Evolutionary conservation across 345 rosid species (phyloP), one percentile per base, ranked within the genome.

Genomic region (Passiflora organensis): DNA sequence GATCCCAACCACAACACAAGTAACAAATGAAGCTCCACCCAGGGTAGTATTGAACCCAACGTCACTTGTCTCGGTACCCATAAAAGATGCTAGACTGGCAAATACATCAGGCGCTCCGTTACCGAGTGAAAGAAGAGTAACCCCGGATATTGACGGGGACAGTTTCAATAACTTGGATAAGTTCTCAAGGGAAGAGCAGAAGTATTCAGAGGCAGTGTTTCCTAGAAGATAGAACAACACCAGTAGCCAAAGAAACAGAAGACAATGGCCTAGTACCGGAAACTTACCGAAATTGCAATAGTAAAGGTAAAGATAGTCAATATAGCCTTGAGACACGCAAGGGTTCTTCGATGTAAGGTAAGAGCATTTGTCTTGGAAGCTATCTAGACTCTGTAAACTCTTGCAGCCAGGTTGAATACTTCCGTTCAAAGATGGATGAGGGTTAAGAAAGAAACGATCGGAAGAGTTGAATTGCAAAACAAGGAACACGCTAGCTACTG

Each of bases 91-190:
- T 1, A 91, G 36, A 65, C 86, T 82, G 0, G 97, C 61, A 64
- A 91, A 91, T 2, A 87, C 82, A 78, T 88, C 98, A 0, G 93
- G 86, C 2, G 96, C 90, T 6, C 98, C 98, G 51, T 91, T 88
- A 2, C 98, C 96, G 5, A 91, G 85, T 51, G 98, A 86, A 65
- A 91, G 83, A 44, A 91, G 90, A 24, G 98, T 91, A 23, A 84
- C 87, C 17, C 98, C 96, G 24, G 95, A 88, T 59, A 91, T 80
- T 22, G 93, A 78, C 1, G 98, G 96, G 58, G 96, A 82, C 50
- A 91, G 65, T 48, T 85, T 85, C 56, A 88, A 56, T 21, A 88
- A 51, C 61, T 61, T 63, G 2, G 98, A 84, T 42, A 91, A 53
- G 52, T 73, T 72, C 76, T 87, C 90, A 12, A 91, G 81, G 1